Evolutionary conservation across 768 basidiomycete species (phyloP), one percentile per base, ranked within the genome.

Genomic region (Fomitopsis serialis): DNA sequence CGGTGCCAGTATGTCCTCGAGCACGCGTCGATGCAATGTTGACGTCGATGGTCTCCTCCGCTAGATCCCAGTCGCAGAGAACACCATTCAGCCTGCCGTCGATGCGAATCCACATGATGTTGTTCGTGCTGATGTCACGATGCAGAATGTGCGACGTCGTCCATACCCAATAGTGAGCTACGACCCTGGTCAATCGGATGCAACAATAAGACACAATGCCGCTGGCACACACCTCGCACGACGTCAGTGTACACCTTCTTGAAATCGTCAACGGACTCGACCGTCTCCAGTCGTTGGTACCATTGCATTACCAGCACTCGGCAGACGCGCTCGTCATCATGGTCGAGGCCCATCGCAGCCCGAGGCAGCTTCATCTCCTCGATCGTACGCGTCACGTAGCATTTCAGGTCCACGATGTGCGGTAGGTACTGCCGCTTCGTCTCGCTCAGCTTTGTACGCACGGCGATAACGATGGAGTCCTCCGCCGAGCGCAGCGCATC

Each of bases 151-250:
- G 17, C 21, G 45, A 17, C 17, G 40, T 43, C 48, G 12, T 25
- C 42, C 42, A 50, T 6, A 43, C 54, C 47, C 54, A 54, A 25
- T 44, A 37, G 44, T 54, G 54, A 11, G 27, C 54, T 49, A 36
- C 8, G 12, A 11, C 29, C 29, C 13, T 7, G 22, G 24, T 42
- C 44, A 45, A 21, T 25, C 42, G 8, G 1, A 21, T 3, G 36
- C 17, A 21, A 2, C 11, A 40, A 9, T 11, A 21, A 48, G 2
- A 15, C 17, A n/a, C n/a, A n/a, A 24, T n/a, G 12, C n/a, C 1
- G 8, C 23, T 12, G n/a, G n/a, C 15, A 53, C 52, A 35, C 23
- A 54, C 53, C 45, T 25, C 24, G 13, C 7, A 54, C 27, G n/a
- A 54, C 53, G 40, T 48, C 45, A 10, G 10, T 6, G 45, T 32